Evolutionary conservation across 2,329 filamentous ascomycete species (phyloP).

Genomic region (Plectosphaerella sp.): DNA sequence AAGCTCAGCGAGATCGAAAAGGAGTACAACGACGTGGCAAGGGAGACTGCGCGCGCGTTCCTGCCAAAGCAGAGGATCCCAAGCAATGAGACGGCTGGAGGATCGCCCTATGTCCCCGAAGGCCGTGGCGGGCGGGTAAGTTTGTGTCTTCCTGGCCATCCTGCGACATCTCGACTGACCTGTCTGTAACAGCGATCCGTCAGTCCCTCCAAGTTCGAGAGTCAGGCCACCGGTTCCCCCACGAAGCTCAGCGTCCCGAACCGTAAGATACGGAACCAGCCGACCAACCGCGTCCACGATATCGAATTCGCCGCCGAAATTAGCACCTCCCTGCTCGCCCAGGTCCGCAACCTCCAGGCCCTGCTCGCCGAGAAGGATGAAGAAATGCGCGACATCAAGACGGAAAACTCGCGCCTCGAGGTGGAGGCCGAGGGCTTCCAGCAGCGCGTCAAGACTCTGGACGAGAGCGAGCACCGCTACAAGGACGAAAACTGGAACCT

Average conservation of each 20-base stretch:
- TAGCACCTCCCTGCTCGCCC: constrained; percentile 88
- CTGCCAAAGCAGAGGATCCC: constrained; percentile 78
- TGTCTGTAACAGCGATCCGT: constrained; percentile 52
- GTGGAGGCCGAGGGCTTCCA: constrained; percentile 74
- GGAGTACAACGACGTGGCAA: constrained; percentile 91
- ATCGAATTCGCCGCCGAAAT: constrained; percentile 99
- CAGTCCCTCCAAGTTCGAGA: constrained; percentile 75
- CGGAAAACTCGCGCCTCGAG: constrained; percentile 76
- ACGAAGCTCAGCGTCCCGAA: constrained; percentile 86
- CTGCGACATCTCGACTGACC: constrained; percentile 5
- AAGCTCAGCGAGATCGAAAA: constrained; percentile 84
- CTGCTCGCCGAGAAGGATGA: constrained; percentile 86
- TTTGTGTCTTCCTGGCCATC: constrained; percentile 6
- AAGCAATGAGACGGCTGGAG: constrained; percentile 56
- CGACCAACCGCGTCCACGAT: constrained; percentile 82
- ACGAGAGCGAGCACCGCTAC: constrained; percentile 92
- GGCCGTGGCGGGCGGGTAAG: constrained; percentile 49
- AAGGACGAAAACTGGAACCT: constrained; percentile 99
- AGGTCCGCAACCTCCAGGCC: constrained; percentile 85
- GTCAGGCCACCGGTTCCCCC: constrained; percentile 78
- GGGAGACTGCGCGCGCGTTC: constrained; percentile 84
- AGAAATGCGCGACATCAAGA: constrained; percentile 67
- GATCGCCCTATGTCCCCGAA: constrained; percentile 50
- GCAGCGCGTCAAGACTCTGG: constrained; percentile 74
- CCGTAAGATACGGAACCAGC: constrained; percentile 85